phyloP scores from a whole-genome alignment of 352 stramenopile genomes.

The Pythium phragmitis region DNA sequence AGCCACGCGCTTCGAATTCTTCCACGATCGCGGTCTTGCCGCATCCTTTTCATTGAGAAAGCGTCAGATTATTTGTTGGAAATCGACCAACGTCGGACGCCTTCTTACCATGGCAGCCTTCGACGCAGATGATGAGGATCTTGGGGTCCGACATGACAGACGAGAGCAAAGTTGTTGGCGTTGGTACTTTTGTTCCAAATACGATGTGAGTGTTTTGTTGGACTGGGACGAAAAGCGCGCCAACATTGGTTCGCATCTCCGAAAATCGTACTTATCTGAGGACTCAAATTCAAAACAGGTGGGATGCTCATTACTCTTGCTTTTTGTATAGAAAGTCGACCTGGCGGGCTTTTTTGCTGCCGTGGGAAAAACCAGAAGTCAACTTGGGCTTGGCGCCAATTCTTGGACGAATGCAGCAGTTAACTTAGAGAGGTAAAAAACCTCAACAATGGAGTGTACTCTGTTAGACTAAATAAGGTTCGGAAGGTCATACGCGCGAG shows the following conservation, averaged over 20 bases:
- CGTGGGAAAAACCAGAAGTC: constrained; percentile 17
- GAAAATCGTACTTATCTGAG: constrained; percentile 21
- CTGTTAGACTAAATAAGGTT: constrained; percentile 19
- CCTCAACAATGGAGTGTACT: constrained; percentile 2
- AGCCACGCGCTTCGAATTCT: constrained; percentile 75
- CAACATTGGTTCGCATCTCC: constrained; percentile 9
- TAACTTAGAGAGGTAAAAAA: constrained; percentile 24
- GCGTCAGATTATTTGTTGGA: neutral
- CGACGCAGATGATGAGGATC: constrained; percentile 81
- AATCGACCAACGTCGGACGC: neutral
- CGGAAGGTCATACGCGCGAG: constrained; percentile 13
- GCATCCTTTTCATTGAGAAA: constrained; percentile 33
- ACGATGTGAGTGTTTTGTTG: constrained; percentile 12
- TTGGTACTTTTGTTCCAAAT: constrained; percentile 10
- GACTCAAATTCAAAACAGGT: constrained; percentile 21
- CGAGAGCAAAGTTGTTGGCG: neutral
- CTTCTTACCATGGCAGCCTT: constrained; percentile 79
- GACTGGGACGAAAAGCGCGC: constrained; percentile 28
- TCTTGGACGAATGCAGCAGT: neutral
- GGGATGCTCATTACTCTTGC: constrained; percentile 4
- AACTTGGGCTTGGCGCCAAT: constrained; percentile 16
- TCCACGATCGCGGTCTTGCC: constrained; percentile 81
- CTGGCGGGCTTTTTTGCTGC: constrained; percentile 13
- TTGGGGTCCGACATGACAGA: constrained; percentile 39
- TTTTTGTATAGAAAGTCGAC: constrained; percentile 8